These are phyloP conservation scores for Leptographium lundbergii DNA, from an alignment of 2,329 filamentous ascomycete species.

Conservation along the genomic window DNA sequence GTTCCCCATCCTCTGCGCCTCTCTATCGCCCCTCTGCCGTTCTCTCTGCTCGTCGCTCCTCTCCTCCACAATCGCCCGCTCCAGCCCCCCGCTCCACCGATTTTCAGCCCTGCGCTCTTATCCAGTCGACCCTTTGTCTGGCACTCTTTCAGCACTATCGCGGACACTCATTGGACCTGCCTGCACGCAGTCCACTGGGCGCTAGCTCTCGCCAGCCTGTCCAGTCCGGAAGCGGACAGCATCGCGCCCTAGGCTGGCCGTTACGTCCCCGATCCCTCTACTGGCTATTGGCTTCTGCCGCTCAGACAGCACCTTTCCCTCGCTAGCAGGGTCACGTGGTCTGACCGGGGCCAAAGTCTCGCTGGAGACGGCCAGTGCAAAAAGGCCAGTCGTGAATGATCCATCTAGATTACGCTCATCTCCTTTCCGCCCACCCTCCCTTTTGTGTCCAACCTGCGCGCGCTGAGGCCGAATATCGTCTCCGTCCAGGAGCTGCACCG, in stretches of 20 bases:
- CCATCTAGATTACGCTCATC: not conserved
- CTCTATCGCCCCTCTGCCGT: no score
- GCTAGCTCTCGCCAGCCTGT: not conserved
- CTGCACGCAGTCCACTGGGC: not conserved
- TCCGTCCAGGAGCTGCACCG: not conserved
- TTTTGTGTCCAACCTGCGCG: not conserved
- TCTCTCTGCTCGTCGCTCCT: not conserved
- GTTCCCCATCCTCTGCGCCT: no score
- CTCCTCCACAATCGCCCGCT: not conserved
- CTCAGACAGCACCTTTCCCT: not conserved
- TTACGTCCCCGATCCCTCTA: no score
- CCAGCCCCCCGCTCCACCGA: not conserved
- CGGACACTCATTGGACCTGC: not conserved
- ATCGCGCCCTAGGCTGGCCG: no score
- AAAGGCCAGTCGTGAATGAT: not conserved
- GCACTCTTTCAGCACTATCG: not conserved
- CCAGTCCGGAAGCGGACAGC: not conserved
- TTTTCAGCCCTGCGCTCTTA: not conserved
- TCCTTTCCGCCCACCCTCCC: not conserved
- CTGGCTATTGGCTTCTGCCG: no score
- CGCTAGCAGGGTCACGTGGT: not conserved
- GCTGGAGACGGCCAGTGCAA: not conserved
- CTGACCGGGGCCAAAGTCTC: not conserved
- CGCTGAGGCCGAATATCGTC: not conserved
- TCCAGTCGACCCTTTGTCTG: not conserved